These are phyloP conservation scores for Caryopteris hybrid DNA, from an alignment of 305 asterid genomes.

Conservation along the genomic window DNA sequence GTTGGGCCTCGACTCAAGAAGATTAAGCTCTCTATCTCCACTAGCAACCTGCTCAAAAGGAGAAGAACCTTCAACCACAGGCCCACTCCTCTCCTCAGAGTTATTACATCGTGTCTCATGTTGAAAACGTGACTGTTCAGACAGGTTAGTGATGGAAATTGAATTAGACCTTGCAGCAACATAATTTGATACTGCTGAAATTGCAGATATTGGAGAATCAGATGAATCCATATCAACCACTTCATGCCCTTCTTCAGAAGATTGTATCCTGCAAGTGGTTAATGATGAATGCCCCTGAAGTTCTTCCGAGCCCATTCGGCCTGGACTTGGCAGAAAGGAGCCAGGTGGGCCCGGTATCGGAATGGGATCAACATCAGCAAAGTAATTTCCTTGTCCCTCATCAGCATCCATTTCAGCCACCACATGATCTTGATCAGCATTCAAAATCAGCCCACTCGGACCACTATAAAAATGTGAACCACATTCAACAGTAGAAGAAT, in stretches of 20 bases:
- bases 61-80: slow-evolving; percentile 28
- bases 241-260: slow-evolving; percentile 71
- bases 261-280: slow-evolving; percentile 64
- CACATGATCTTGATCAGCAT: slow-evolving; percentile 38
- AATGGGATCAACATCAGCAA: slow-evolving; percentile 74
- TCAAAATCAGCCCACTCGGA: slow-evolving; percentile 43
- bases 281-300: slow-evolving; percentile 78
- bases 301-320: slow-evolving; percentile 76
- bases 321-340: slow-evolving; percentile 89
- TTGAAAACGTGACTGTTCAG: slow-evolving; percentile 22
- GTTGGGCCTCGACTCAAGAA: slow-evolving; percentile 26
- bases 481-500: slow-evolving; percentile 28
- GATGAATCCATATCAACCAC: slow-evolving; percentile 58
- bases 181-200: slow-evolving; percentile 50
- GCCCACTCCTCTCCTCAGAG: slow-evolving; percentile 22
- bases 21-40: slow-evolving; percentile 23
- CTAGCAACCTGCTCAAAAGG: slow-evolving; percentile 21
- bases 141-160: slow-evolving; percentile 33
- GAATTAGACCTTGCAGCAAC: slow-evolving; percentile 47
- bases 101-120: slow-evolving; percentile 24
- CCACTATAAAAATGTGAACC: slow-evolving; percentile 30
- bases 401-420: slow-evolving; percentile 35
- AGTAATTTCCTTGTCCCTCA: slow-evolving; percentile 55
- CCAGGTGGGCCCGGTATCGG: slow-evolving; percentile 98
- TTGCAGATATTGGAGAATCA: slow-evolving; percentile 69